These are phyloP conservation scores for Alternaria tenuissima DNA, from an alignment of 2,329 filamentous ascomycete genomes.

Conservation along the genomic window DNA sequence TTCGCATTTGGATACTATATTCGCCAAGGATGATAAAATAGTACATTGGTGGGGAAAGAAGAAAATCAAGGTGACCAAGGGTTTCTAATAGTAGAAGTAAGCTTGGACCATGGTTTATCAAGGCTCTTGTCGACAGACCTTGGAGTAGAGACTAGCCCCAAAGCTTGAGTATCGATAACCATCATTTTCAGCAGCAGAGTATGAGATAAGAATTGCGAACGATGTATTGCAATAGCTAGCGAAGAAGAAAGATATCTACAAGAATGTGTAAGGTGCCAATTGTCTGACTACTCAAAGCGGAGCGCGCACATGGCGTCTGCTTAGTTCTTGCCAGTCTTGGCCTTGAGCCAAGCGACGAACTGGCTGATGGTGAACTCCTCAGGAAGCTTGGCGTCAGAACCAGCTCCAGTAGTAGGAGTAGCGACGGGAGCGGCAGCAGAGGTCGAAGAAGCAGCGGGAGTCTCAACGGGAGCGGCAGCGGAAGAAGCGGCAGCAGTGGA, in stretches of 20 bases:
- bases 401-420: conserved; percentile 21
- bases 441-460: conserved; percentile 16
- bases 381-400: conserved; percentile 27
- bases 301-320: not conserved
- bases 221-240: not conserved
- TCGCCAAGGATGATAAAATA: conserved; percentile 29
- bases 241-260: conserved; percentile 23
- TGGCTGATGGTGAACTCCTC: conserved; percentile 38
- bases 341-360: conserved; percentile 40
- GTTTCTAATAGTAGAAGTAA: not conserved
- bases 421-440: conserved; percentile 13
- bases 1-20: conserved; percentile 48
- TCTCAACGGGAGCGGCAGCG: conserved; percentile 5
- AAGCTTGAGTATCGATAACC: not conserved
- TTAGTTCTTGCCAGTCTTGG: conserved; percentile 21
- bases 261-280: conserved; percentile 12
- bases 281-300: not conserved
- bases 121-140: not conserved
- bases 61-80: too few species aligned
- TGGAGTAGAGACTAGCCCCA: not conserved
- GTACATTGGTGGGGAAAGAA: not conserved
- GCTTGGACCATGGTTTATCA: not conserved
- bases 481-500: not conserved
- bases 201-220: not conserved
- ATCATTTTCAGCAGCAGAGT: not conserved